Conservation (phyloP, 805 yeast genomes). For the Lipomyces yamadae region DNA sequence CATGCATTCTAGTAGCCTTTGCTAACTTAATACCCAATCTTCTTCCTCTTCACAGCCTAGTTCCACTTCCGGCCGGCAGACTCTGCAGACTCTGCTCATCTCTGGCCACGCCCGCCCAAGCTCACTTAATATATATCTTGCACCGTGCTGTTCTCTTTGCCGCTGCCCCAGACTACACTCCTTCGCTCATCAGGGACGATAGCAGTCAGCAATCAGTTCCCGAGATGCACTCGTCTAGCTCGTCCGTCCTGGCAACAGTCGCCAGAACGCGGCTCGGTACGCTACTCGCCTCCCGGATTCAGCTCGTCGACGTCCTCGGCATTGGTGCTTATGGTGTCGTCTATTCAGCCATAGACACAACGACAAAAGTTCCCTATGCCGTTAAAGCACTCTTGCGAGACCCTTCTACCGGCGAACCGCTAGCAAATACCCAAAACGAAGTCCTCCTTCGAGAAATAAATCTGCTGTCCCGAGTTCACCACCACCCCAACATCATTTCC, state of each 20-base stretch:
- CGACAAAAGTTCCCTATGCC: slow-evolving; percentile 61
- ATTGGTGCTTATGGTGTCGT: slow-evolving; percentile 88
- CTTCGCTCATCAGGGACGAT: background rate
- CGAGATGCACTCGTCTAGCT: slow-evolving; percentile 12
- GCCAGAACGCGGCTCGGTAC: slow-evolving; percentile 37
- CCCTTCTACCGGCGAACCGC: slow-evolving; percentile 22
- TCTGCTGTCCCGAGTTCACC: slow-evolving; percentile 73
- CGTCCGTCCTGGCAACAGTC: slow-evolving; percentile 24
- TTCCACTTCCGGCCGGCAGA: too few species aligned
- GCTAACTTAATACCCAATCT: too few species aligned
- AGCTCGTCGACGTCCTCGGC: slow-evolving; percentile 54
- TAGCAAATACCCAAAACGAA: slow-evolving; percentile 23
- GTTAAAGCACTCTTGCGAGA: slow-evolving; percentile 68
- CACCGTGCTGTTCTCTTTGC: background rate
- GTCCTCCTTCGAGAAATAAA: slow-evolving; percentile 58
- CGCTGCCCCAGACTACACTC: background rate
- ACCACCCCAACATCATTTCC: slow-evolving; percentile 76
- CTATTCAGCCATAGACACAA: slow-evolving; percentile 64
- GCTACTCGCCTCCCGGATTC: slow-evolving; percentile 35
- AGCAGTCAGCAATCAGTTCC: background rate
- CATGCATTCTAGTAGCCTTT: too few species aligned
- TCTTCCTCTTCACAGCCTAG: too few species aligned
- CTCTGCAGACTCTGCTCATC: too few species aligned
- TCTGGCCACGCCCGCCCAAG: too few species aligned
- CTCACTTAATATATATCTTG: background rate